phyloP scores from a whole-genome alignment of 441 rosid genomes.

The Melastoma candidum region DNA sequence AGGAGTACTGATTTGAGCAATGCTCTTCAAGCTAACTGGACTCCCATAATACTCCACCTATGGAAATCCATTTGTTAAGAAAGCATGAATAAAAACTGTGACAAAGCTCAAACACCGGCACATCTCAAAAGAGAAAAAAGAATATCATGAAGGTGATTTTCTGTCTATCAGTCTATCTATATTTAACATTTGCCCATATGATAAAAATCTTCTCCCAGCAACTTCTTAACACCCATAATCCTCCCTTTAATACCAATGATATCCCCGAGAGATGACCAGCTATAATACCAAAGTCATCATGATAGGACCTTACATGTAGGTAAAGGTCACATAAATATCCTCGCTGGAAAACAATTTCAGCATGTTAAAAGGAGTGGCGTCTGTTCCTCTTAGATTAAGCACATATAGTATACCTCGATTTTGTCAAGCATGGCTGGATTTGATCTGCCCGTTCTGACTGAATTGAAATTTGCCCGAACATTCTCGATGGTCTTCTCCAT shows the following conservation, averaged over 20 bases:
- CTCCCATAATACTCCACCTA: slow-evolving; percentile 94
- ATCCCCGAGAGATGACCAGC: too few relatives aligned
- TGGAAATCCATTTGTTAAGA: slow-evolving; percentile 8
- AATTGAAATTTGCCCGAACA: slow-evolving; percentile 58
- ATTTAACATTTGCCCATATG: too few relatives aligned
- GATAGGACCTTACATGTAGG: too few relatives aligned
- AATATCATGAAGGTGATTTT: not conserved
- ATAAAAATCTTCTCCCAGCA: too few relatives aligned
- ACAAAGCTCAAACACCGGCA: not conserved
- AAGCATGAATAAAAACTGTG: slow-evolving; percentile 9
- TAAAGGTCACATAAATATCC: too few relatives aligned
- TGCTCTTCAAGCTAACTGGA: slow-evolving; percentile 80
- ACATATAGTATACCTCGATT: slow-evolving; percentile 44
- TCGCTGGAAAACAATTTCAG: not conserved
- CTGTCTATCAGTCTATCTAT: too few relatives aligned
- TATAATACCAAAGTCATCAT: too few relatives aligned
- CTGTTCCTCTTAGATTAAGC: not conserved
- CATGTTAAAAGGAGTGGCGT: not conserved
- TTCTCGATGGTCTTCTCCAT: slow-evolving; percentile 86
- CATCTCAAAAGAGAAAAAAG: not conserved
- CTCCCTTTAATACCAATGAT: too few relatives aligned
- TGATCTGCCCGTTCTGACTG: slow-evolving; percentile 74
- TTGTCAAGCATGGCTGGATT: slow-evolving; percentile 76
- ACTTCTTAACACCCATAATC: too few relatives aligned
- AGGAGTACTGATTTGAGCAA: slow-evolving; percentile 89